These are phyloP conservation scores for Lolium perenne DNA, from an alignment of 176 grass and related monocot species.

Conservation along the genomic window DNA sequence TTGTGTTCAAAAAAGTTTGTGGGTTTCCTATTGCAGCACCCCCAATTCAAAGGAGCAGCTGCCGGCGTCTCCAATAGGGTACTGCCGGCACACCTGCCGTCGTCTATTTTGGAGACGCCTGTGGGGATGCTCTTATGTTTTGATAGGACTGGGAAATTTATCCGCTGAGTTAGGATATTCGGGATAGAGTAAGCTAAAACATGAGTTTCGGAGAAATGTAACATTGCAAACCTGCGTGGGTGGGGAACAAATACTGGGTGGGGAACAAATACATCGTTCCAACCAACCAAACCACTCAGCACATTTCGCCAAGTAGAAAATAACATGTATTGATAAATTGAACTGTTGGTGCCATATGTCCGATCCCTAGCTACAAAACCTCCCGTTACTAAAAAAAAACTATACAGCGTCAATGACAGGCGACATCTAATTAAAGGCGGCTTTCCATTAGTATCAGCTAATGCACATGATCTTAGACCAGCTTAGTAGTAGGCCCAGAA, in stretches of 20 bases:
- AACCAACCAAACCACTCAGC: slow-evolving; percentile 25
- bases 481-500: slow-evolving; percentile 24
- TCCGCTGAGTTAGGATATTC: neutral
- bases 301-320: slow-evolving; percentile 1
- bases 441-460: slow-evolving; percentile 3
- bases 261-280: neutral
- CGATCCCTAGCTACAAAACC: neutral
- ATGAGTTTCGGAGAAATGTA: neutral
- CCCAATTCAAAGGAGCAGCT: no score
- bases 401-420: neutral
- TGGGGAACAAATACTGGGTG: neutral
- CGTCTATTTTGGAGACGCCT: no score
- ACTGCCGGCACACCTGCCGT: no score
- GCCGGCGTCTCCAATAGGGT: no score
- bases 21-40: no score
- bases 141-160: neutral
- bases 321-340: neutral
- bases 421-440: neutral
- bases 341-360: neutral
- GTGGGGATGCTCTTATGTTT: neutral
- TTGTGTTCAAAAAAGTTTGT: no score
- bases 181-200: neutral
- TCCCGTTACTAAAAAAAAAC: no score
- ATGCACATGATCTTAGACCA: slow-evolving; percentile 34
- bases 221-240: neutral